Conservation (phyloP, 768 basidiomycete genomes). For the Suillus alpinus region DNA sequence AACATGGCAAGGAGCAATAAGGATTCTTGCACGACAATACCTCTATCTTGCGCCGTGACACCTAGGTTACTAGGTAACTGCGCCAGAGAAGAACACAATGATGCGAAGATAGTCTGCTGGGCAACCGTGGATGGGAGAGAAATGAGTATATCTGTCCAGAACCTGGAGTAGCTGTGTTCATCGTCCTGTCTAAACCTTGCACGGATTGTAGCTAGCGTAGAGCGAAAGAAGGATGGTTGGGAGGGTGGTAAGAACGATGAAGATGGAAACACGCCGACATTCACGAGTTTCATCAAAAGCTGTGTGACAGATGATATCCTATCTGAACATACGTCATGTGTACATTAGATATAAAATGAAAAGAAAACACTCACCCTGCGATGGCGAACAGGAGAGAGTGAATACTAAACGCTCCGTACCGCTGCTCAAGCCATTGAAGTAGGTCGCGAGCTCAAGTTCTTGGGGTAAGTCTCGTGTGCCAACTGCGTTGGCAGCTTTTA, state of each 20-base stretch:
- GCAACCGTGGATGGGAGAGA: constrained; percentile 49
- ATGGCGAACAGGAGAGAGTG: constrained; percentile 35
- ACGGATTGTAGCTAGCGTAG: constrained; percentile 49
- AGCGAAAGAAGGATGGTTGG: constrained; percentile 69
- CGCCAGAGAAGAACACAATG: constrained; percentile 52
- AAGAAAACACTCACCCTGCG: constrained; percentile 42
- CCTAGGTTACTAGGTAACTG: constrained; percentile 30
- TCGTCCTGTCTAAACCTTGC: constrained; percentile 26
- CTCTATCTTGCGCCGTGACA: constrained; percentile 32
- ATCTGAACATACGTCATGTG: constrained; percentile 28
- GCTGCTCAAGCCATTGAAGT: constrained; percentile 51
- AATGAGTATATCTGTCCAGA: constrained; percentile 49
- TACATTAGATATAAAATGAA: constrained; percentile 1
- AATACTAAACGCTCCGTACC: constrained; percentile 53
- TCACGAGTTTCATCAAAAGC: constrained; percentile 65
- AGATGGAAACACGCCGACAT: constrained; percentile 62
- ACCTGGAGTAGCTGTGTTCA: constrained; percentile 39
- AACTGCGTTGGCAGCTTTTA: constrained; percentile 74
- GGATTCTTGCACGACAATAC: constrained; percentile 52
- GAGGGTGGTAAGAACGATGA: constrained; percentile 48
- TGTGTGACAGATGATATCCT: constrained; percentile 44
- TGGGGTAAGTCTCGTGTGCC: constrained; percentile 44
- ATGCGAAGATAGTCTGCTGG: constrained; percentile 56
- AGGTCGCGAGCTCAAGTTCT: constrained; percentile 52
- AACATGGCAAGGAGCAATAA: constrained; percentile 49